Conservation (phyloP, 2,329 filamentous ascomycete genomes). For the Talaromyces amestolkiae region DNA sequence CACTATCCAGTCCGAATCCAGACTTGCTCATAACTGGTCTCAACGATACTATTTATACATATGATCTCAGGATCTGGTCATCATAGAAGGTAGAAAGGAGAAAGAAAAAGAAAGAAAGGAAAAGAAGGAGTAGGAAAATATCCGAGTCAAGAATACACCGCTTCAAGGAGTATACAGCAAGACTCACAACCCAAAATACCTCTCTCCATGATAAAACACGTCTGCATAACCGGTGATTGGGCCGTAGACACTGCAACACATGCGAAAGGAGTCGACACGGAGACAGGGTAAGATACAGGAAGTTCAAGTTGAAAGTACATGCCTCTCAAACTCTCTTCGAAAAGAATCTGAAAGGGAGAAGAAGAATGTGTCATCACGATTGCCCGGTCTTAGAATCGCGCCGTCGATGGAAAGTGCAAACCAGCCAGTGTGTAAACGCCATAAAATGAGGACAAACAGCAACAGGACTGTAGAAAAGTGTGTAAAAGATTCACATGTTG, state of each 20-base stretch:
- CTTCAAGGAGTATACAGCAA: constrained; percentile 16
- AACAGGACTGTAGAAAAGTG: constrained; percentile 19
- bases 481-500: constrained; percentile 20
- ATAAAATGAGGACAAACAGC: constrained; percentile 20
- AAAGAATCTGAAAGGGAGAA: constrained; percentile 5
- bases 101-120: neutral
- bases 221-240: neutral
- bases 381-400: constrained; percentile 14
- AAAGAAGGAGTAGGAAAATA: constrained; percentile 2
- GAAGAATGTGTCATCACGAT: constrained; percentile 15
- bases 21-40: constrained; percentile 11
- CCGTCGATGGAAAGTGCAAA: constrained; percentile 14
- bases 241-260: neutral
- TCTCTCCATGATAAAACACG: neutral
- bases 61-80: constrained; percentile 15
- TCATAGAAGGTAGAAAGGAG: constrained; percentile 10
- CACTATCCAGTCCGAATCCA: constrained; percentile 9
- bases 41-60: constrained; percentile 18
- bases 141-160: constrained; percentile 9
- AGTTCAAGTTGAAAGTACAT: constrained; percentile 5
- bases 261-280: neutral
- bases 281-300: neutral
- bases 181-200: constrained; percentile 4
- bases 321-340: neutral
- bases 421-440: constrained; percentile 20